Conservation (phyloP, 2,329 filamentous ascomycete species). For the Blumeria graminis region DNA sequence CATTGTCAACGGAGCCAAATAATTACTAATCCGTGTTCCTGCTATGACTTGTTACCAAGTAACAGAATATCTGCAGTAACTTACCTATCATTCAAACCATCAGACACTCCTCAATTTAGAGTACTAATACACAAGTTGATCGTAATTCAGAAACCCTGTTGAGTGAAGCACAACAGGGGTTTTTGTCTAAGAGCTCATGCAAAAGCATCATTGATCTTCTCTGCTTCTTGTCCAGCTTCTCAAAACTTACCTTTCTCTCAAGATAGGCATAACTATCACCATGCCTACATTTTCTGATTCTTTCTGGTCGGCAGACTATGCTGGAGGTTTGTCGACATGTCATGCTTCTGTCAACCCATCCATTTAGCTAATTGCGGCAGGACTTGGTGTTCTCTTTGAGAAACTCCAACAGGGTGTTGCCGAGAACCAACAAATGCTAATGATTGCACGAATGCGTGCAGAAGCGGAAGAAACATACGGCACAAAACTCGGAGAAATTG, state of each 20-base stretch:
- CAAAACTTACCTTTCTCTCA: neutral
- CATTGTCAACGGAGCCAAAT: too few species aligned
- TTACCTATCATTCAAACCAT: too few species aligned
- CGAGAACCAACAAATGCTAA: slow-evolving; percentile 86
- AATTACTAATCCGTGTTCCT: too few species aligned
- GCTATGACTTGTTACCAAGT: too few species aligned
- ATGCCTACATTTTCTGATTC: slow-evolving; percentile 87
- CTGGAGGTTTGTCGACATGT: slow-evolving; percentile 37
- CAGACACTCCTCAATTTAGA: too few species aligned
- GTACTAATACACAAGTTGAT: too few species aligned
- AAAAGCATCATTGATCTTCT: too few species aligned
- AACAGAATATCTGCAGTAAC: too few species aligned
- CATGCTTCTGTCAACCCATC: neutral
- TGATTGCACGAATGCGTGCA: slow-evolving; percentile 76
- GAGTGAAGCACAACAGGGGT: too few species aligned
- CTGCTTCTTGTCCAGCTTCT: too few species aligned
- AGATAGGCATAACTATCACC: neutral
- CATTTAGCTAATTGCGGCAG: slow-evolving; percentile 17
- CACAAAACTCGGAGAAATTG: slow-evolving; percentile 56
- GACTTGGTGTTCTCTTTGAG: slow-evolving; percentile 78
- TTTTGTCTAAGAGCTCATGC: too few species aligned
- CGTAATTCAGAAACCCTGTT: too few species aligned
- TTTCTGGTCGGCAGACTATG: slow-evolving; percentile 97
- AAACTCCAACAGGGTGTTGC: slow-evolving; percentile 92
- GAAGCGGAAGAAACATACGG: slow-evolving; percentile 88